A percentile compares a stretch with the other conserved stretches of the same genome.
phyloP scores from a whole-genome alignment of 164 flowering plant species.

The Buxus sempervirens region DNA sequence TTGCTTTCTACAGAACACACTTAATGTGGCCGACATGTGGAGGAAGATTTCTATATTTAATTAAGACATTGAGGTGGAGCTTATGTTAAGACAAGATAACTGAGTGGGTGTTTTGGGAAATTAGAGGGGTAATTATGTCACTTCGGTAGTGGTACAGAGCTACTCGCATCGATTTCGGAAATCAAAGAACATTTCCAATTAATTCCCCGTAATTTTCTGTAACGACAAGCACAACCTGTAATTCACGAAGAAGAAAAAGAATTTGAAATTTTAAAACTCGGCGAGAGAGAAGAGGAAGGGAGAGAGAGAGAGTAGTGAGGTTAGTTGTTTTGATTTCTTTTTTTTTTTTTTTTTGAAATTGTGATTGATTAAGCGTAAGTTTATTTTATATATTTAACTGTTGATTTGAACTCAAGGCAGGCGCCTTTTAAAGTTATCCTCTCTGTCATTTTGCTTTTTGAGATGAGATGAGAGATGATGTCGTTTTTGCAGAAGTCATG shows the following conservation, averaged over 20 bases:
- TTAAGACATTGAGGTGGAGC: too few species aligned
- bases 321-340: neutral
- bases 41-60: neutral
- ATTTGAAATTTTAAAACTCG: neutral
- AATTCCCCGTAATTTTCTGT: conserved; percentile 24
- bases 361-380: neutral
- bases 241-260: conserved; percentile 12
- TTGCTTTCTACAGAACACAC: too few species aligned
- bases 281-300: conserved; percentile 1
- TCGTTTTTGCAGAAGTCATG: conserved; percentile 24
- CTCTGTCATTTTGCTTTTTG: conserved; percentile 32
- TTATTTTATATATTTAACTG: conserved; percentile 7
- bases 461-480: conserved; percentile 16
- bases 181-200: conserved; percentile 19
- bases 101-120: neutral
- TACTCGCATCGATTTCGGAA: conserved; percentile 12
- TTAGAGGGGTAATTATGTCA: conserved; percentile 15
- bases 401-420: conserved; percentile 47
- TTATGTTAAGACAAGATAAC: too few species aligned
- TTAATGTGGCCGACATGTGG: conserved; percentile 11
- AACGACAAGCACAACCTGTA: conserved; percentile 30
- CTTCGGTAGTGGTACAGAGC: neutral
- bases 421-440: conserved; percentile 35
- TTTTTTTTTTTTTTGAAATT: neutral
- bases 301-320: neutral